Conservation (phyloP, 2,329 filamentous ascomycete species). For the Colletotrichum truncatum region DNA sequence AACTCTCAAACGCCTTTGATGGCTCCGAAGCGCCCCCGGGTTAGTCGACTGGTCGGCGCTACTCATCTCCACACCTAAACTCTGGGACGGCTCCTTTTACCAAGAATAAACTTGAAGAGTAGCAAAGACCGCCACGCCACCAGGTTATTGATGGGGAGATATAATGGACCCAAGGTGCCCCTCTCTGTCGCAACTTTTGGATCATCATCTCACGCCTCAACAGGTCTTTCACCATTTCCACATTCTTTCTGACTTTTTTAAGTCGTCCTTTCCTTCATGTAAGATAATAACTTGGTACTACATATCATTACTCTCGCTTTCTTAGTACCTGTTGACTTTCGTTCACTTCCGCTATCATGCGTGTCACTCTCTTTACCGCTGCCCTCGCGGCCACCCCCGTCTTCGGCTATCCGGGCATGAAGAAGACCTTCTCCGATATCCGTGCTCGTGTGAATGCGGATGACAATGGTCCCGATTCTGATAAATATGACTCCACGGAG, state of each 20-base stretch:
- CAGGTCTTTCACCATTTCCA: neutral
- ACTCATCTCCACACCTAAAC: constrained; percentile 12
- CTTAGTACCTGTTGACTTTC: neutral
- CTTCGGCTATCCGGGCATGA: constrained; percentile 32
- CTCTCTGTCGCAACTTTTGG: neutral
- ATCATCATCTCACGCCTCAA: constrained; percentile 10
- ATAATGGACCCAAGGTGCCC: constrained; percentile 17
- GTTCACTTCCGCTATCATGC: constrained; percentile 35
- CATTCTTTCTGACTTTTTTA: neutral
- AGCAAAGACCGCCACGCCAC: neutral
- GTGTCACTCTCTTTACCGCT: constrained; percentile 18
- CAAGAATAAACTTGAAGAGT: constrained; percentile 5
- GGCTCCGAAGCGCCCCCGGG: constrained; percentile 9
- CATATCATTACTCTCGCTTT: neutral
- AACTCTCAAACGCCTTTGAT: constrained; percentile 11
- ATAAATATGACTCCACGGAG: constrained; percentile 20
- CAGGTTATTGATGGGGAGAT: neutral
- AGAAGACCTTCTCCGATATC: constrained; percentile 31
- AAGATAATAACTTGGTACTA: neutral
- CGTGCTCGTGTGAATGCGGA: constrained; percentile 25
- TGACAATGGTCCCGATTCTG: constrained; percentile 3
- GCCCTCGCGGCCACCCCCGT: constrained; percentile 25
- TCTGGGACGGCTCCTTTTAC: neutral
- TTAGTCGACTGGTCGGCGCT: constrained; percentile 3
- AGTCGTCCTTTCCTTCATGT: constrained; percentile 4